Percentiles rank a stretch among this genome's conserved stretches.
Evolutionary conservation across 352 stramenopile genomes (phyloP).

Genomic region (Globisporangium mamillatum): DNA sequence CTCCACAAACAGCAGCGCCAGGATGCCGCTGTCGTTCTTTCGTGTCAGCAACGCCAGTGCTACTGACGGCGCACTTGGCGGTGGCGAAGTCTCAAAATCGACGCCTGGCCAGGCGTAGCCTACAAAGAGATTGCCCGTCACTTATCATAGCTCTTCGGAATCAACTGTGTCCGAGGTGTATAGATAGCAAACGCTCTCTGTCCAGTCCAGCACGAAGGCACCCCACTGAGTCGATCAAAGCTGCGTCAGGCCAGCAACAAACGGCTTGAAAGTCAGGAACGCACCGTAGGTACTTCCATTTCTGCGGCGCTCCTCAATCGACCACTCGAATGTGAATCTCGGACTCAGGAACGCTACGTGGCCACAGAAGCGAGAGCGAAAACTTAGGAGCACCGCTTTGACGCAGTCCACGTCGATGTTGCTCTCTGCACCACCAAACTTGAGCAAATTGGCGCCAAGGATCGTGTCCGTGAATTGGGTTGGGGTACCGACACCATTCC

Average conservation of each 20-base stretch:
- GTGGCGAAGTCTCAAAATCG: background rate
- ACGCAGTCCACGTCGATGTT: slow-evolving; percentile 11
- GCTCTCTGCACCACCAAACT: slow-evolving; percentile 1
- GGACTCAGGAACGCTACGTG: slow-evolving; percentile 5
- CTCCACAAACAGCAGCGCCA: slow-evolving; percentile 14
- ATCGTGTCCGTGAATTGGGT: slow-evolving; percentile 13
- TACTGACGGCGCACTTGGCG: background rate
- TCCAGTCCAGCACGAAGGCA: background rate
- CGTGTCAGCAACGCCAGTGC: background rate
- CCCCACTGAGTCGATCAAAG: slow-evolving; percentile 4
- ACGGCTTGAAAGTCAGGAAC: slow-evolving; percentile 4
- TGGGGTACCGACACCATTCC: background rate
- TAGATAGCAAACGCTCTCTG: background rate
- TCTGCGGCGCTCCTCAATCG: background rate
- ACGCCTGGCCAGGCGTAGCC: background rate
- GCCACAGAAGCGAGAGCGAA: slow-evolving; percentile 7
- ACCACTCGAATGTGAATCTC: slow-evolving; percentile 1
- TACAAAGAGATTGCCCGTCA: background rate
- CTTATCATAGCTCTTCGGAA: background rate
- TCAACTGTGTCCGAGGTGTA: background rate
- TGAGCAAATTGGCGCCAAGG: background rate
- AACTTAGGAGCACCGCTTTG: background rate
- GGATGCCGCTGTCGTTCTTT: slow-evolving; percentile 9
- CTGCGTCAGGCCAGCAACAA: background rate
- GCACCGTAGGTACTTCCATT: slow-evolving; percentile 2